Percentiles rank a stretch among this genome's conserved stretches.
phyloP scores from a whole-genome alignment of 2,329 filamentous ascomycete genomes.

The Aspergillus fijiensis region DNA sequence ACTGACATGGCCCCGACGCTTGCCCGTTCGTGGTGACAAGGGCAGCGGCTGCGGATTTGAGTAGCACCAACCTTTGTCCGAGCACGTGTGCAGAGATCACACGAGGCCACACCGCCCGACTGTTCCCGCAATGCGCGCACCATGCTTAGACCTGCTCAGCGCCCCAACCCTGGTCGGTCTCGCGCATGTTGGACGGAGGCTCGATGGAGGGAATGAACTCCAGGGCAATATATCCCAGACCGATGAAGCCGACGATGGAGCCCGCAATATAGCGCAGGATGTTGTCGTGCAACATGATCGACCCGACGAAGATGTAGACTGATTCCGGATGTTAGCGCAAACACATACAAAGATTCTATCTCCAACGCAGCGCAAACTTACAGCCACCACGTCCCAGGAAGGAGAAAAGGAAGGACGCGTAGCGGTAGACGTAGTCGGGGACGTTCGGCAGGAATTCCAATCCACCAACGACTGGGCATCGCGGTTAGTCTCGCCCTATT shows the following conservation, averaged over 20 bases:
- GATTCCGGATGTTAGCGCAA: slow-evolving; percentile 6
- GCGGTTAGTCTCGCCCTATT: background rate
- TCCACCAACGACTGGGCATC: slow-evolving; percentile 60
- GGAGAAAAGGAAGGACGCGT: slow-evolving; percentile 96
- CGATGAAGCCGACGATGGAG: slow-evolving; percentile 72
- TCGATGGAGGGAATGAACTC: slow-evolving; percentile 79
- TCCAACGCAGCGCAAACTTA: slow-evolving; percentile 53
- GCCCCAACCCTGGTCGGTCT: slow-evolving; percentile 72
- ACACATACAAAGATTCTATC: background rate
- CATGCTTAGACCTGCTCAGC: slow-evolving; percentile 68
- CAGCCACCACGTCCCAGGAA: slow-evolving; percentile 94
- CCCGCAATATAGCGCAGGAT: slow-evolving; percentile 73
- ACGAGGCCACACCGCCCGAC: background rate
- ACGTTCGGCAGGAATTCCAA: slow-evolving; percentile 83
- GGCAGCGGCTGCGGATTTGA: background rate
- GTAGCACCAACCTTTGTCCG: background rate
- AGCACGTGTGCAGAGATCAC: background rate
- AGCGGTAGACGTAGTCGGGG: slow-evolving; percentile 85
- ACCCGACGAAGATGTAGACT: slow-evolving; percentile 97
- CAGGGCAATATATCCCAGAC: slow-evolving; percentile 72
- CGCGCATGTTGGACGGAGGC: slow-evolving; percentile 78
- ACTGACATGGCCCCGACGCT: background rate
- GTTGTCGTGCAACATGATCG: slow-evolving; percentile 70
- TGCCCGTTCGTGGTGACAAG: background rate
- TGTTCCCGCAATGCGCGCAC: background rate